Percentiles rank a stretch among this genome's conserved stretches.
These are phyloP conservation scores for Orbilia oligospora DNA, from an alignment of 2,329 filamentous ascomycete genomes.

Conservation along the genomic window DNA sequence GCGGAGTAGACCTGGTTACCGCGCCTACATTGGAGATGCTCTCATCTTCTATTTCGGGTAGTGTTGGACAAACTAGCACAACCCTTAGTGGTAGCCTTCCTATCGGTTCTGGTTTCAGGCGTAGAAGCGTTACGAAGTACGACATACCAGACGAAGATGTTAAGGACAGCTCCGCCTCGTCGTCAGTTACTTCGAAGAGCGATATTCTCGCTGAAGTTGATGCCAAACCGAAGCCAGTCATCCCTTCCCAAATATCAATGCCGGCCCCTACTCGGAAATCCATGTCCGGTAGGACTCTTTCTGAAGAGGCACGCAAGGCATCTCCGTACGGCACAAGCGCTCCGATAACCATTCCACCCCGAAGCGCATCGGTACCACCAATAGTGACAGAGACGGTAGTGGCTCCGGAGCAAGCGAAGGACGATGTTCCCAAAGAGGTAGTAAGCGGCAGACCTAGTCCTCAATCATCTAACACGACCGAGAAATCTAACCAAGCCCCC, in stretches of 20 bases:
- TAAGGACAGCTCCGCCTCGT: conserved; percentile 61
- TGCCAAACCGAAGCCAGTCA: conserved; percentile 17
- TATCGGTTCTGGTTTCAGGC: conserved; percentile 49
- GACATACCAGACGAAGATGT: conserved; percentile 60
- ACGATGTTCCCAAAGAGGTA: conserved; percentile 61
- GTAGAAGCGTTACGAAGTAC: conserved; percentile 59
- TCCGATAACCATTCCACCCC: conserved; percentile 52
- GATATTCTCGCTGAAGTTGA: conserved; percentile 39
- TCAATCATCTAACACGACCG: conserved; percentile 60
- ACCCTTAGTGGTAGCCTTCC: conserved; percentile 47
- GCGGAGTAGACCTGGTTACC: conserved; percentile 44
- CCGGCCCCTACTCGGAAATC: conserved; percentile 27
- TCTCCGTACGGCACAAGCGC: conserved; percentile 56
- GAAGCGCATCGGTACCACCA: conserved; percentile 42
- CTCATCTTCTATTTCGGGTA: conserved; percentile 46
- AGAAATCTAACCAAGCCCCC: conserved; percentile 60
- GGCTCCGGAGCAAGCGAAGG: conserved; percentile 59
- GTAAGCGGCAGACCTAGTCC: conserved; percentile 62
- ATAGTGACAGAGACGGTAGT: conserved; percentile 50
- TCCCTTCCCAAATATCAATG: conserved; percentile 4
- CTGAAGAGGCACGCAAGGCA: conserved; percentile 34
- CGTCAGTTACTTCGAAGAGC: conserved; percentile 57
- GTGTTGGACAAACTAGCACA: conserved; percentile 21
- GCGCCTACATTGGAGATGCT: conserved; percentile 57
- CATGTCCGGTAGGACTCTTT: conserved; percentile 19